Base-by-base conservation (phyloP, 176 grass and related monocot genomes). In the Oryza punctata region DNA sequence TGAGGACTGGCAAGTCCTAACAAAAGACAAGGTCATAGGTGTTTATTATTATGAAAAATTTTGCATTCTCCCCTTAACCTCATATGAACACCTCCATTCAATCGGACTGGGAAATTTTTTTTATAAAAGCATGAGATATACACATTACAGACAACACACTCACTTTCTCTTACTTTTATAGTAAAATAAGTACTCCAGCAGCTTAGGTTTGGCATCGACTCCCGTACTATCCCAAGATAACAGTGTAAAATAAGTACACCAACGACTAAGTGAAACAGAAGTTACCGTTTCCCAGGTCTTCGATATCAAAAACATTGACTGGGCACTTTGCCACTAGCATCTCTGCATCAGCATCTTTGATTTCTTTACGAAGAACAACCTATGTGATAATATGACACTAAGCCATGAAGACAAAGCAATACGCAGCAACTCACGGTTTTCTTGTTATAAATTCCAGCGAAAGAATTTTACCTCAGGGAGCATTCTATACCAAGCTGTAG, bases 401-500 rank as follows among this genome's bases (percentile, higher is more conserved):
- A 63, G 67, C 67, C 29, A 19, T 32, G 26, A 54, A 72, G 41
- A 18, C 5, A 77, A 29, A 74, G 57, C 43, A 57, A 65, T 71
- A 32, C 41, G 46, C 15, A 70, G 30, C 40, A 24, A 25, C 35
- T 79, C 19, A 9, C 21, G 15, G 82, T 65, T 67, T 77, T 77
- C 33, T 77, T 79, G n/a, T 37, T 78, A 32, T 25, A 66, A 88
- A 63, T 81, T 33, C 32, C 10, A 15, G 52, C 5, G 44, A 82
- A 49, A 64, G 6, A 83, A 75, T 10, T 74, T 87, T 71, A 97
- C 95, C 95, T 97, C 92, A 65, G 95, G 95, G 25, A 97, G 92
- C 95, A 97, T 94, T 80, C 87, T 90, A 73, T 97, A 97, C 95
- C 95, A 97, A 46, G 95, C 86, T 76, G 92, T 94, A 85, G 95